Evolutionary conservation across 2,329 filamentous ascomycete species (phyloP), one percentile per base, ranked within the genome.

Genomic region (Trichoderma afroharzianum): DNA sequence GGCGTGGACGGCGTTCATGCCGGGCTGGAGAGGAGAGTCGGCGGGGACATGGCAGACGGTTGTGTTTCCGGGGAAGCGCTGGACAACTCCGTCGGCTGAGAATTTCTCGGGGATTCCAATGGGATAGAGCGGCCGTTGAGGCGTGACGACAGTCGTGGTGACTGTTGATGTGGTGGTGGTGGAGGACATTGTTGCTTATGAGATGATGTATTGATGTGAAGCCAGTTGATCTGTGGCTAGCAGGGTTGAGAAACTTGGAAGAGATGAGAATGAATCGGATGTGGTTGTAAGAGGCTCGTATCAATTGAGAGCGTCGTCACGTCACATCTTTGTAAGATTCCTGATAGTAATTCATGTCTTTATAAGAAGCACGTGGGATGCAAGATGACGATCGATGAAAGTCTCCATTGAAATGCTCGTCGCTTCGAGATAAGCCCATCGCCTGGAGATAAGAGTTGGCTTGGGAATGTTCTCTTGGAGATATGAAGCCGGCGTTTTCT

Each of bases 41-140:
- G 53, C 14, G 21, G 74, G 62, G 5, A 73, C 58, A 66, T 76
- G 75, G 63, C 74, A 75, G 24, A 75, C n/a, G 0, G 71, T 74
- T 2, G 73, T 75, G 71, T 74, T 75, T 57, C 74, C 74, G 8
- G 73, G 64, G 53, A 72, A 75, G n/a, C 68, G 59, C 57, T 74
- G 73, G 26, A 70, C 71, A 4, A 63, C 63, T 14, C 74, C 74
- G 8, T 74, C 72, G 8, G 69, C 24, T 12, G 66, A 61, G 69
- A 75, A 75, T 28, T 74, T 75, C 66, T 47, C 53, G 7, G 74
- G 74, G 21, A 75, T 61, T 24, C 74, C 73, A 28, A 62, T 58
- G 30, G 74, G 74, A 26, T 75, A 75, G 9, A 47, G 39, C 1
- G 72, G 72, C 14, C 71, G 74, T 2, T 70, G 39, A 24, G 47